Base-by-base conservation (phyloP, 1,139 yeast genomes). In the Taphrina deformans region DNA sequence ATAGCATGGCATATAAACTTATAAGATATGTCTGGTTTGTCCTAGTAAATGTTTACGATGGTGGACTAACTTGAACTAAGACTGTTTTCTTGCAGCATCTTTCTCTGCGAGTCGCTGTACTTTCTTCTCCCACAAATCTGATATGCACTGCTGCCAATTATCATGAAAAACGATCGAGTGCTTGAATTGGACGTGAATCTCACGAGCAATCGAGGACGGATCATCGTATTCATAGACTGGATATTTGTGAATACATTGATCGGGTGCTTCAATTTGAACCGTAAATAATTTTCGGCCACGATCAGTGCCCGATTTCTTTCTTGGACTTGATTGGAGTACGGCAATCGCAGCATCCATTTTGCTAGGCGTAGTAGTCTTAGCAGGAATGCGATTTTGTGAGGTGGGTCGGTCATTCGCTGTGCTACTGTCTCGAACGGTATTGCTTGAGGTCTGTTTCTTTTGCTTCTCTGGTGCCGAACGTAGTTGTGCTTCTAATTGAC, bases 201-300 rank as follows among this genome's bases (percentile, higher is more conserved):
- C 55, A 3, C 41, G 21, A 3, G 55, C 55, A 29, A 50, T 29
- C 55, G 31, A 5, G 14, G 41, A 27, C 7, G 55, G 55, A 18
- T 29, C 55, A 29, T 50, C 55, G 27, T 12, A 31, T 18, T 50
- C 55, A n/a, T 50, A 23, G 24, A 50, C 41, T 14, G 55, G 55
- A 31, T 24, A 50, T 18, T 29, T 31, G 27, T 50, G 55, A 10
- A 31, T 3, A 14, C 40, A 35, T 31, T 50, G 38, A 21, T 31
- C 41, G 26, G n/a, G 35, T 18, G 31, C 41, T 14, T 27, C 27
- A 10, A 50, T 31, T 18, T 50, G 55, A 10, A 50, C 35, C n/a
- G 38, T 50, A 18, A 50, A 50, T 14, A 50, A 26, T 31, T 31
- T 27, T 14, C 41, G 55, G 10, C 55, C 55, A n/a, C 55, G 40